Base-by-base conservation (phyloP, 306 rosid genomes). In the Ammopiptanthus mongolicus region DNA sequence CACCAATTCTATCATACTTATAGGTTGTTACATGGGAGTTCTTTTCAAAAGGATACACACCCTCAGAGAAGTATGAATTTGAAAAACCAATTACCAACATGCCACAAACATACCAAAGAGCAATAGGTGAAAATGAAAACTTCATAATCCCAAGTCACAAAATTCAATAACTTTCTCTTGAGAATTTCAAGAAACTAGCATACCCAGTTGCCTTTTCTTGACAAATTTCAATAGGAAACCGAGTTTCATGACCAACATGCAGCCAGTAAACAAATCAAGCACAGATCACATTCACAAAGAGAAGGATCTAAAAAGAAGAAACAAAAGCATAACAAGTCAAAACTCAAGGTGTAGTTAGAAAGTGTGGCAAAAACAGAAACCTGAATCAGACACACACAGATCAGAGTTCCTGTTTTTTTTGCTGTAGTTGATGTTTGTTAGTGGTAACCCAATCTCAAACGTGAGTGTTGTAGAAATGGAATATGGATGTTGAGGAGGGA, bases 1-100 rank as follows among this genome's bases (percentile, higher is more conserved):
- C 97, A 21, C 78, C 71, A n/a, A 72, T 73, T 29, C 97, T 73
- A 58, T 94, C 98, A 79, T 94, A 91, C 28, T 69, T 84, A 76
- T 71, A 81, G 0, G 76, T 74, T 0, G 76, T 74, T 0, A 28
- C 82, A 12, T 78, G 78, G 65, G 81, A 53, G 52, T 69, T 79
- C 48, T 75, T 78, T 42, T 21, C 78, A 34, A 79, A 67, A 15
- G 47, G 65, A 71, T 62, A 58, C 67, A 58, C 84, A 2, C 36
- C 81, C 80, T 81, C 96, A 46, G 80, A 74, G 60, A 75, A 69
- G 22, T 81, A 66, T 39, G 92, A 29, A 65, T 42, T 22, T 19
- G 88, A 42, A 4, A 81, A 15, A 65, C 88, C 94, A 83, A 75
- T 56, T 6, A 84, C 53, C 80, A 83, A 73, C 34, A 84, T n/a